Conservation (phyloP, 148 eudicot species). For the Pouteria glomerata region DNA sequence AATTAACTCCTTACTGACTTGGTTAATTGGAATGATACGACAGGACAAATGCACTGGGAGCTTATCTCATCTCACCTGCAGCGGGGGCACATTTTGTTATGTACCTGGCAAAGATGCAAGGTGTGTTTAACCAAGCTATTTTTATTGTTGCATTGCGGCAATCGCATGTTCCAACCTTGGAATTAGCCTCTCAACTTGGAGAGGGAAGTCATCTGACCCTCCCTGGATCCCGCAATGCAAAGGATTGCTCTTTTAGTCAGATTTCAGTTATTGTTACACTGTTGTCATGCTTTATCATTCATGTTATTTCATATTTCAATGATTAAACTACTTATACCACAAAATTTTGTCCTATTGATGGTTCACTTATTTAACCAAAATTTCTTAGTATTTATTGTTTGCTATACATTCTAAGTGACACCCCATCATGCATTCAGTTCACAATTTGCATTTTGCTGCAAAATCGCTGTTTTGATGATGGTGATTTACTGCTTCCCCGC, state of each 20-base stretch:
- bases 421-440: not conserved
- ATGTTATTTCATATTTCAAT: not conserved
- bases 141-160: too few species aligned
- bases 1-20: slow-evolving; percentile 4
- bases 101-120: slow-evolving; percentile 99
- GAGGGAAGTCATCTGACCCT: too few species aligned
- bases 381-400: not conserved
- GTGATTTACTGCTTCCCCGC: not conserved
- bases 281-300: not conserved
- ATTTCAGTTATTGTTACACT: not conserved
- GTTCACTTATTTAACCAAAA: not conserved
- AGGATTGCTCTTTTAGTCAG: too few species aligned
- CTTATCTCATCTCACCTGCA: slow-evolving; percentile 77
- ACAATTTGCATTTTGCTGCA: not conserved
- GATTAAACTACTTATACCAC: not conserved
- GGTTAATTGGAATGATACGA: slow-evolving; percentile 10
- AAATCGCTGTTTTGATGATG: not conserved
- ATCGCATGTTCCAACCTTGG: too few species aligned
- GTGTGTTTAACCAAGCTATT: slow-evolving; percentile 24
- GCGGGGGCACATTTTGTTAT: slow-evolving; percentile 92
- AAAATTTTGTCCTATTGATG: not conserved
- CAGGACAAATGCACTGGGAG: slow-evolving; percentile 82
- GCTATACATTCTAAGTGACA: not conserved
- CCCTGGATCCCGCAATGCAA: too few species aligned
- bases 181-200: too few species aligned